Evolutionary conservation across 371 early-diverging fungal genomes (phyloP), one percentile per base, ranked within the genome.

Genomic region (Mortierella polycephala): DNA sequence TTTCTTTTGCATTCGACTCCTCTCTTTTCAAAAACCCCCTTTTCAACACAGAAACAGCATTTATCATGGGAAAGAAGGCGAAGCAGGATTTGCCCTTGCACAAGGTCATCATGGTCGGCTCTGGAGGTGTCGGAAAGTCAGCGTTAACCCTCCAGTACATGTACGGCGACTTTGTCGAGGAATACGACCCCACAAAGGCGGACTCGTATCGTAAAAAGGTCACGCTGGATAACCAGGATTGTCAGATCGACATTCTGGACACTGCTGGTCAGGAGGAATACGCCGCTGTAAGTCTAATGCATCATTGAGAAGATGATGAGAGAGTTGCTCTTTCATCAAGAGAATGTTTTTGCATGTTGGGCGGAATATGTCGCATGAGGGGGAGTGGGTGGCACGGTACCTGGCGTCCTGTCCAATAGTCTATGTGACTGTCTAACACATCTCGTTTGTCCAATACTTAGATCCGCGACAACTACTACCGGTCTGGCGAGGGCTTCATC

Each of bases 151-250:
- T 96, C 49, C 94, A 95, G 79, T 96, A 91, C 87, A 91, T 95
- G 94, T 95, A 95, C 71, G 94, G 95, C 61, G 95, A 96, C 86
- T 96, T 96, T 84, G 93, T 94, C 64, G 96, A 96, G 83, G 95
- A 94, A 82, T 96, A 96, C 81, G 97, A 96, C 81, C 97, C 97
- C 7, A 96, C 97, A n/a, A 95, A 95, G 75, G 97, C 95, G 57
- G 97, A 96, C 75, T 93, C 91, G 40, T 93, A 93, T 71, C 87
- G 91, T 54, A 93, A 91, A 75, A 91, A 91, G 83, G 85, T 90
- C 52, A 75, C 84, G 5, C 85, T 89, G 51, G 92, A 91, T 71
- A 85, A 84, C 13, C 84, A 87, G 57, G 96, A 95, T 63, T 93
- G 93, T 65, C 92, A 93, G 71, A 91, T 96, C 70, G 96, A 96